phyloP scores from a whole-genome alignment of 2,329 filamentous ascomycete genomes.

The Pestalotiopsis sp. region DNA sequence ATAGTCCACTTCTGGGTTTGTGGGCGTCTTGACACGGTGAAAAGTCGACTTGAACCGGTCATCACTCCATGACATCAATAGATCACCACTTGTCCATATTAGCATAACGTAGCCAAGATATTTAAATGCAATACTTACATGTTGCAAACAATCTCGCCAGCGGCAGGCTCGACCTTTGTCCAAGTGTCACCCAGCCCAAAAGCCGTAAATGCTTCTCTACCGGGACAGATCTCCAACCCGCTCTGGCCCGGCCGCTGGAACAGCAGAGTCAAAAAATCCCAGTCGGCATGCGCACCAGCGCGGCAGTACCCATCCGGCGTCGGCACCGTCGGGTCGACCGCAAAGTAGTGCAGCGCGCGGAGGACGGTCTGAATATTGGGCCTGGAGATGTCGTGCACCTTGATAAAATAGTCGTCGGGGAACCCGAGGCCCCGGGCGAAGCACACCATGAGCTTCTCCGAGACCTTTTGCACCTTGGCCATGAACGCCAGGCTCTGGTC shows the following conservation, averaged over 20 bases:
- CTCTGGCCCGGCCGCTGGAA: constrained; percentile 64
- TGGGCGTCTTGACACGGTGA: constrained; percentile 65
- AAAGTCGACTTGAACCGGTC: constrained; percentile 70
- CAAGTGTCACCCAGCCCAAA: constrained; percentile 63
- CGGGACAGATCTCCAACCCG: constrained; percentile 67
- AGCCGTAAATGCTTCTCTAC: constrained; percentile 60
- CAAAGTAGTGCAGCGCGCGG: constrained; percentile 61
- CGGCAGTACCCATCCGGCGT: constrained; percentile 54
- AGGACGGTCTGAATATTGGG: constrained; percentile 58
- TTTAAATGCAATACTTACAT: constrained; percentile 39
- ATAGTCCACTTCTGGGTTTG: constrained; percentile 52
- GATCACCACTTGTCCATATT: constrained; percentile 49
- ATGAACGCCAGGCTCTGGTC: constrained; percentile 52
- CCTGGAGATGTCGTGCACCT: constrained; percentile 52
- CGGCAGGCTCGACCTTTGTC: constrained; percentile 62
- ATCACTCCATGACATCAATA: constrained; percentile 69
- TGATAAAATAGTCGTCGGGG: constrained; percentile 57
- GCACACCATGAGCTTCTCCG: constrained; percentile 60
- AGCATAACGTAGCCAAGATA: not conserved
- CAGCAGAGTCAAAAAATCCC: constrained; percentile 64
- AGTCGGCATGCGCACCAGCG: constrained; percentile 67
- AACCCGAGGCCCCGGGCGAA: constrained; percentile 62
- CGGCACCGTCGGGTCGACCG: constrained; percentile 38
- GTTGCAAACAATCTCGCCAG: constrained; percentile 64
- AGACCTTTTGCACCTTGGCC: constrained; percentile 53